Base-by-base conservation (phyloP, 139 green algal species). In the Desmodesmus armatus region DNA sequence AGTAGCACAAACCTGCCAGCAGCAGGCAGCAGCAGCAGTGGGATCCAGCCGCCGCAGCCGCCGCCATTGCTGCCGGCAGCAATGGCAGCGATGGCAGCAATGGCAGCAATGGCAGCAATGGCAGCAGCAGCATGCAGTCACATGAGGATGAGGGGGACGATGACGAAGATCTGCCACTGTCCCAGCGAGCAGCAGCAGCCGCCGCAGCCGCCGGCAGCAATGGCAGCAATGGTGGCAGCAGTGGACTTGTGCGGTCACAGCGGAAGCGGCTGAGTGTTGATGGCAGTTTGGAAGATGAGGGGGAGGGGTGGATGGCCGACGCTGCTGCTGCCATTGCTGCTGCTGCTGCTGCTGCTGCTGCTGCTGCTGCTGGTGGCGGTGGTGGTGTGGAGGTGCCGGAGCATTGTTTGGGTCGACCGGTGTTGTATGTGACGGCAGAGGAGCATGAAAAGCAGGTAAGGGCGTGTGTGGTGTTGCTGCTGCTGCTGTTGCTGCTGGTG, bases 371-470 rank as follows among this genome's bases (percentile, higher is more conserved):
- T 23, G 15, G 39, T 44, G 37, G 47, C 21, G 21, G 43, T 78
- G 63, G 43, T 53, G 29, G 19, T 4, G 15, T 66, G n/a, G 33
- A 15, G n/a, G 21, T 69, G 44, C 66, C 80, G 7, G 39, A 53
- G 19, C 31, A 23, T 7, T 69, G 51, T 21, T 3, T 5, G 11
- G 80, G 41, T 3, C 35, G 73, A 2, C 70, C 75, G 5, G 94
- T 98, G 58, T 88, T 98, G 60, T 98, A 98, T 81, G 88, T 98
- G 0, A 94, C 91, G 3, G 96, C 89, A 6, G 94, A 97, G 81
- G 95, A 97, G 81, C 95, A 85, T 23, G 65, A 83, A 19, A 88
- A 96, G 49, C 92, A 95, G 90, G 90, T 93, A 65, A 25, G 85
- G 37, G 2, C 6, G 29, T 23, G 63, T 17, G 41, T 55, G 47